Base-by-base conservation (phyloP, 306 rosid genomes). In the Malus sieversii region DNA sequence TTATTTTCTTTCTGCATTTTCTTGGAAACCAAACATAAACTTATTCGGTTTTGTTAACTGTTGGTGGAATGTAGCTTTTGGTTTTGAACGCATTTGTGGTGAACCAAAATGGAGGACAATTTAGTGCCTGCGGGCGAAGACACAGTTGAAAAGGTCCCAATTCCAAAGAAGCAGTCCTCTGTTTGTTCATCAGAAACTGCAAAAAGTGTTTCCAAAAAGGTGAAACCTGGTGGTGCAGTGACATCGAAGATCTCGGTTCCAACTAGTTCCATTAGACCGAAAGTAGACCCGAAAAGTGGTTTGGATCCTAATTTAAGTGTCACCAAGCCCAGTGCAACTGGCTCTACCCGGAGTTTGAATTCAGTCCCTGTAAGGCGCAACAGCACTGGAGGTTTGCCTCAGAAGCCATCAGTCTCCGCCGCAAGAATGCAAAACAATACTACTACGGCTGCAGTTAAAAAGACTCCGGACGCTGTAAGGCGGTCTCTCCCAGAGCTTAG, bases 401-500 rank as follows among this genome's bases (percentile, higher is more conserved):
- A 85, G 90, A 92, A 85, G 81, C 62, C 87, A 23, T 57, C 85
- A 58, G 79, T 92, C 40, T 84, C 86, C 42, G 71, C 86, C 18
- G 51, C 67, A 4, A 76, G 61, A 66, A 75, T 60, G 60, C 86
- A 70, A 83, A 58, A 20, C 80, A 71, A 61, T 53, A 77, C 38
- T 3, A 80, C 80, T 62, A 70, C 83, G 16, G 44, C 75, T 70
- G 82, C 77, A 15, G 79, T 82, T 27, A 79, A 33, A 74, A 88
- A 38, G 77, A 77, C 80, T 12, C 6, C 72, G 2, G 96, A 88
- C 71, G 46, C 90, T 15, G 75, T 65, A 2, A 86, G 93, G 82
- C 86, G 84, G 85, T 90, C 96, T 61, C 88, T 89, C 29, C 97
- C 96, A 2, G 99, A 92, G 78, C 88, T 76, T 27, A 86, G 89